phyloP scores from a whole-genome alignment of 106 monocot genomes.

The Acorus calamus region DNA sequence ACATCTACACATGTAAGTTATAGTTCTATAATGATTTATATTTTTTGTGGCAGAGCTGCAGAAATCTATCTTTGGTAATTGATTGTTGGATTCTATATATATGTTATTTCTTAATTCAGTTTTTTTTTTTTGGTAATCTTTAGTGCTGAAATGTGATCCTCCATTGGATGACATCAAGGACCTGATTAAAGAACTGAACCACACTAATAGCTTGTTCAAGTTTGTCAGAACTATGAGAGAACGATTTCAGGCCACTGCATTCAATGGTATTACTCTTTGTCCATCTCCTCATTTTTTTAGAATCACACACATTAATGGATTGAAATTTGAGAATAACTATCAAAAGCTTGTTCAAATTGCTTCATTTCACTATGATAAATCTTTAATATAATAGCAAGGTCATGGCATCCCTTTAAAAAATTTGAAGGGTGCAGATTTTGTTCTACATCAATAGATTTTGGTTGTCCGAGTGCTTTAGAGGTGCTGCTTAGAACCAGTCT shows the following conservation, averaged over 20 bases:
- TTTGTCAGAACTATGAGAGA: conserved; percentile 73
- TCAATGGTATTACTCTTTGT: conserved; percentile 30
- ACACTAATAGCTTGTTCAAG: conserved; percentile 60
- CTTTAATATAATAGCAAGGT: too few relatives aligned
- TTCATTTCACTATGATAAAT: background rate
- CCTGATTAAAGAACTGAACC: conserved; percentile 52
- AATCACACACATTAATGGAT: too few relatives aligned
- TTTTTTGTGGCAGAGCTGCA: too few relatives aligned
- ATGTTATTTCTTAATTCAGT: too few relatives aligned
- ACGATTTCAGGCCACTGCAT: conserved; percentile 40
- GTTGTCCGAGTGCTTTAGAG: too few relatives aligned
- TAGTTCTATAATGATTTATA: background rate
- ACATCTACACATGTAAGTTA: conserved; percentile 48
- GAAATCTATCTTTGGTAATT: too few relatives aligned
- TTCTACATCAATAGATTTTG: too few relatives aligned
- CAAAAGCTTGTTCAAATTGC: background rate
- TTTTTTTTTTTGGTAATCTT: conserved; percentile 2
- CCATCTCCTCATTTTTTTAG: too few relatives aligned
- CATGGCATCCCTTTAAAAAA: too few relatives aligned
- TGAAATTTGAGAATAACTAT: background rate
- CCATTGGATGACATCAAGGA: conserved; percentile 27
- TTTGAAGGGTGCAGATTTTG: too few relatives aligned
- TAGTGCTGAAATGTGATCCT: conserved; percentile 60
- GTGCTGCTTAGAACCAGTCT: too few relatives aligned
- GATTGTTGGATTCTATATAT: too few relatives aligned